Conservation (phyloP, 306 rosid species). For the Cyamopsis tetragonoloba region DNA sequence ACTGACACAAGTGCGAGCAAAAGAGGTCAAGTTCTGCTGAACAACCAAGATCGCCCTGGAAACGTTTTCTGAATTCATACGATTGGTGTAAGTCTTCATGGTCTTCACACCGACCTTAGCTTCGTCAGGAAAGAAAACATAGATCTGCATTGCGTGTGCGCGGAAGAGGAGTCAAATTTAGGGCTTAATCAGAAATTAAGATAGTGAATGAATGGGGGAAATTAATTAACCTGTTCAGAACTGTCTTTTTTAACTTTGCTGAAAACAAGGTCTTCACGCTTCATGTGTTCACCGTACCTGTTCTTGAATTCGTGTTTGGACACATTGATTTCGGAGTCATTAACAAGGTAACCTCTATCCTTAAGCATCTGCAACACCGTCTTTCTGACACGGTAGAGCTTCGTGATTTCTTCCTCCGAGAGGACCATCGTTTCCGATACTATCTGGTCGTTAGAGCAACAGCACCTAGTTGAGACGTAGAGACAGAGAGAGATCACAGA, state of each 20-base stretch:
- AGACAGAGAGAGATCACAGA: no score
- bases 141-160: constrained; percentile 60
- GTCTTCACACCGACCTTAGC: constrained; percentile 55
- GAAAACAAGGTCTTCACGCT: constrained; percentile 64
- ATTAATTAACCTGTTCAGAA: no score
- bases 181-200: no score
- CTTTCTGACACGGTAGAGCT: constrained; percentile 46
- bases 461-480: no score
- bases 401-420: constrained; percentile 44
- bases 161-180: no score
- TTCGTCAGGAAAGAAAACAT: constrained; percentile 70
- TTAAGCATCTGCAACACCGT: constrained; percentile 71
- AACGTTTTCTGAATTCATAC: constrained; percentile 73
- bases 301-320: constrained; percentile 40
- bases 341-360: constrained; percentile 54
- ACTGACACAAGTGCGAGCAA: constrained; percentile 38
- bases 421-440: constrained; percentile 56
- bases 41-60: constrained; percentile 57
- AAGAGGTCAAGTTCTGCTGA: constrained; percentile 55
- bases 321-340: constrained; percentile 57
- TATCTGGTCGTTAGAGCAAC: no score
- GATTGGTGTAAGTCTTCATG: constrained; percentile 49
- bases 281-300: constrained; percentile 47
- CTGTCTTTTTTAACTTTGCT: constrained; percentile 47
- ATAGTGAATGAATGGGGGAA: no score